Conservation (phyloP, 1,139 yeast genomes). For the Nakaseomyces sp. region DNA sequence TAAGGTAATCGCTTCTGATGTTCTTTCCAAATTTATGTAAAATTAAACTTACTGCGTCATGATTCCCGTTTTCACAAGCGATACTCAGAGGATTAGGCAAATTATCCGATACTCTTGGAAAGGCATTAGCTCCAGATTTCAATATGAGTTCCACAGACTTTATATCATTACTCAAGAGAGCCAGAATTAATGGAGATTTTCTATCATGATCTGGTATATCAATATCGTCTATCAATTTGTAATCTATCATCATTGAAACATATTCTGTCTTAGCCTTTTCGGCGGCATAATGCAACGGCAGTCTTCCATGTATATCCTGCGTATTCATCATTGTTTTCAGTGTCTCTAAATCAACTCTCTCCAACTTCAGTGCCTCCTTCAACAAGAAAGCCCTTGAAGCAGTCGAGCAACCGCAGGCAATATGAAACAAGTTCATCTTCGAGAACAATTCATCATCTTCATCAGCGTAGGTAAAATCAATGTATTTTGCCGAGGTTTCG, state of each 20-base stretch:
- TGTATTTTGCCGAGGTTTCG: conserved; percentile 14
- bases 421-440: conserved; percentile 34
- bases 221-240: conserved; percentile 19
- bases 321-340: conserved; percentile 32
- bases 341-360: conserved; percentile 11
- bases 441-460: conserved; percentile 30
- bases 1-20: background rate
- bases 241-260: conserved; percentile 36
- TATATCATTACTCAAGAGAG: conserved; percentile 63
- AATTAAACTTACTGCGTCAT: conserved; percentile 57
- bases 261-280: conserved; percentile 55
- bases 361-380: conserved; percentile 18
- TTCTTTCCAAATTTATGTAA: conserved; percentile 24
- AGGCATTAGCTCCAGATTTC: background rate
- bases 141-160: conserved; percentile 38
- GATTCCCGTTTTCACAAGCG: conserved; percentile 83
- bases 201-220: conserved; percentile 62
- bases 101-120: conserved; percentile 1
- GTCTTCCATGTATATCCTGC: conserved; percentile 58
- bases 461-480: conserved; percentile 28
- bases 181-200: conserved; percentile 70
- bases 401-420: conserved; percentile 32
- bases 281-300: conserved; percentile 83
- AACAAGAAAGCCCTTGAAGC: conserved; percentile 33
- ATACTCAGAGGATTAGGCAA: conserved; percentile 77